A percentile compares a stretch with the other conserved stretches of the same genome.
These are phyloP conservation scores for Phoma sp. DNA, from an alignment of 2,329 filamentous ascomycete genomes.

Conservation along the genomic window DNA sequence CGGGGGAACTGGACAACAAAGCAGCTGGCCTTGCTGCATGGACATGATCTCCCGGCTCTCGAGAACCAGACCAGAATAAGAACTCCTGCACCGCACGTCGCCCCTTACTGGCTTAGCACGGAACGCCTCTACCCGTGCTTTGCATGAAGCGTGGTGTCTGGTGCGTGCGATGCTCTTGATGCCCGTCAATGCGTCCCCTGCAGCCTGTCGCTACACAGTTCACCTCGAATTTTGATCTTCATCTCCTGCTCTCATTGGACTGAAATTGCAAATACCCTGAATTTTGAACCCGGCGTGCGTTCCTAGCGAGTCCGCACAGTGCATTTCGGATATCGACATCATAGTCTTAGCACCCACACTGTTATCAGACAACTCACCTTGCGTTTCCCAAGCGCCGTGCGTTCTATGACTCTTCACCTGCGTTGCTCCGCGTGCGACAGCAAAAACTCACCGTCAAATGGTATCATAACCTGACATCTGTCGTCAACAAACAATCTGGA, in stretches of 20 bases:
- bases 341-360: constrained; percentile 27
- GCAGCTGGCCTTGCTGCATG: constrained; percentile 35
- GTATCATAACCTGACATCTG: constrained; percentile 3
- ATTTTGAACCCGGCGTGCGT: constrained; percentile 23
- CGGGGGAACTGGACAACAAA: constrained; percentile 39
- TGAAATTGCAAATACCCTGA: constrained; percentile 26
- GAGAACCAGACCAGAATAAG: constrained; percentile 35
- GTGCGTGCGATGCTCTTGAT: constrained; percentile 31
- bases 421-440: constrained; percentile 38
- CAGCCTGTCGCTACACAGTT: constrained; percentile 45
- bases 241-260: constrained; percentile 36
- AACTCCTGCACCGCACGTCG: constrained; percentile 28
- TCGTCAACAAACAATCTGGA: constrained; percentile 1
- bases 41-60: constrained; percentile 38
- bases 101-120: constrained; percentile 38
- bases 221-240: constrained; percentile 42
- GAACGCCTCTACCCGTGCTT: constrained; percentile 41
- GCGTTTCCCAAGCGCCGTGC: constrained; percentile 37
- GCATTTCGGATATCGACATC: constrained; percentile 26
- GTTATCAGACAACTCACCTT: constrained; percentile 48
- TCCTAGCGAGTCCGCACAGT: constrained; percentile 41
- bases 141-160: constrained; percentile 39
- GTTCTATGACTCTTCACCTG: constrained; percentile 36
- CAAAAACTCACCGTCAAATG: constrained; percentile 5
- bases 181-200: constrained; percentile 38